Evolutionary conservation across 148 eudicot species (phyloP), one percentile per base, ranked within the genome.

Genomic region (Polygonum maritimum): DNA sequence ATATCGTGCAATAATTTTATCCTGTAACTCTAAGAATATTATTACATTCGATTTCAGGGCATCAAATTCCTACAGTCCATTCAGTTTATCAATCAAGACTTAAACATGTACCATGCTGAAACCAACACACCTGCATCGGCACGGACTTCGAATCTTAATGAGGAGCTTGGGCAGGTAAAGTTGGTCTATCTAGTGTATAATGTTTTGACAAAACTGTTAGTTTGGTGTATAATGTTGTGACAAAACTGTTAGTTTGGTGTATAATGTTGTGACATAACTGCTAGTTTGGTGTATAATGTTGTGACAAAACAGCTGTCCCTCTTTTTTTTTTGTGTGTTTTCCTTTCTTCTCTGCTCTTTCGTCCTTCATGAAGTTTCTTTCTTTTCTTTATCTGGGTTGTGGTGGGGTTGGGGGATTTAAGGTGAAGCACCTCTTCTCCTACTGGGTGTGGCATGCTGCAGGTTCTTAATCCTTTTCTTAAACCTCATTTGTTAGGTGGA

Each of bases 91-190:
- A 95, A 95, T 83, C 91, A 92, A 77, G 99, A 95, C 80, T 85
- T 95, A 80, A 88, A 84, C 77, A 95, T 95, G 99, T 95, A 89
- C 80, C 97, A 95, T 79, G 83, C 84, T 73, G 97, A 89, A 80
- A 86, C 91, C 78, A 91, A 92, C 79, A 95, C 97, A 35, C 92
- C 97, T 74, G 99, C 99, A 48, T 87, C 84, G 87, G 99, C 99
- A 58, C 87, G 99, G 48, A 95, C 99, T 69, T 95, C 99, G 77
- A 95, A 95, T 85, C 86, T 95, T 65, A 95, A 95, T 80, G 99
- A 95, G 91, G 99, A 95, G 83, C 99, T 95, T 89, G 99, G 99
- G 76, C 99, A 95, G 97, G 99, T 95, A 86, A 75, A 44, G 15
- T 21, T 72, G 75, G 49, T 67, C 19, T 38, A 67, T 44, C 44